Percentiles rank a stretch among this genome's conserved stretches.
phyloP scores from a whole-genome alignment of 768 basidiomycete species.

The Candolleomyces eurysporus region DNA sequence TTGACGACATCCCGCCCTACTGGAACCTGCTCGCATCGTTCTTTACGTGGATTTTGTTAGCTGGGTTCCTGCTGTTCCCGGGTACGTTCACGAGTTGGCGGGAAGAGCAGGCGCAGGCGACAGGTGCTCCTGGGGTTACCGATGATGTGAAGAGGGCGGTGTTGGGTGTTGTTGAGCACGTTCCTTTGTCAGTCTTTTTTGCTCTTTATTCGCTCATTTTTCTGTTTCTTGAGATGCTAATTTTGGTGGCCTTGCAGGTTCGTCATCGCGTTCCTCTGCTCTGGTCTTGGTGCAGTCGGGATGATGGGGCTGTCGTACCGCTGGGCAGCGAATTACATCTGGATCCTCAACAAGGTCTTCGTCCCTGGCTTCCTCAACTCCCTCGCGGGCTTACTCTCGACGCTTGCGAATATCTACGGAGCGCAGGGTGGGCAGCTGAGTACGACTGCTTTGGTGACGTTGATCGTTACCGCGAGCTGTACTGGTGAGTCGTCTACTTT shows the following conservation, averaged over 20 bases:
- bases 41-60: slow-evolving; percentile 62
- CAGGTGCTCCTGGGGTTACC: slow-evolving; percentile 25
- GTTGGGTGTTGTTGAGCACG: slow-evolving; percentile 35
- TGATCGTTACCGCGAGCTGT: slow-evolving; percentile 41
- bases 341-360: slow-evolving; percentile 56
- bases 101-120: slow-evolving; percentile 25
- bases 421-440: slow-evolving; percentile 45
- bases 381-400: slow-evolving; percentile 54
- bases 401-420: slow-evolving; percentile 50
- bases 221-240: background rate
- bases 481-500: no score
- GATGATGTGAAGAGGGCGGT: slow-evolving; percentile 4
- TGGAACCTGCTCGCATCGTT: slow-evolving; percentile 53
- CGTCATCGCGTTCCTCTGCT: slow-evolving; percentile 54
- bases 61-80: slow-evolving; percentile 62
- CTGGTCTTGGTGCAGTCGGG: slow-evolving; percentile 49
- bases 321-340: slow-evolving; percentile 59
- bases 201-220: background rate
- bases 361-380: slow-evolving; percentile 58
- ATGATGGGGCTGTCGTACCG: slow-evolving; percentile 62
- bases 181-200: slow-evolving; percentile 41
- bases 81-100: slow-evolving; percentile 56
- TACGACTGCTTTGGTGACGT: slow-evolving; percentile 40
- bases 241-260: slow-evolving; percentile 32
- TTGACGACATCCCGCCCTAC: slow-evolving; percentile 51